These are phyloP conservation scores for Drechslerella coelobrocha DNA, from an alignment of 2,329 filamentous ascomycete species.

Conservation along the genomic window DNA sequence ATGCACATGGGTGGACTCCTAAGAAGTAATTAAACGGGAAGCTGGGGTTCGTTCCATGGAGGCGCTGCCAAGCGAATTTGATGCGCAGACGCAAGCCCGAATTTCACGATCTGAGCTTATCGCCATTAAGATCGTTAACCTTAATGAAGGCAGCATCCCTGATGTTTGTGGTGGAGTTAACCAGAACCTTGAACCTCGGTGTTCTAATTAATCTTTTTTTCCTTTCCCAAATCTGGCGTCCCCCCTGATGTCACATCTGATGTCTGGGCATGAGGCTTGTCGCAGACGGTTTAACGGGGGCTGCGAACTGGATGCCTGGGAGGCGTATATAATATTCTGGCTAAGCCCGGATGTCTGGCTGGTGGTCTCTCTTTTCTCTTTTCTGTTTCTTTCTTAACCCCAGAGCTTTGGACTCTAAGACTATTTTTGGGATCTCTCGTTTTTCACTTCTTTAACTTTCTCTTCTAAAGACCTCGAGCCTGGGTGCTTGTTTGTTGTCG, in stretches of 20 bases:
- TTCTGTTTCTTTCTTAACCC: constrained; percentile 9
- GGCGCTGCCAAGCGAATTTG: constrained; percentile 37
- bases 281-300: background rate
- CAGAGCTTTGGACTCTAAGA: constrained; percentile 44
- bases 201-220: constrained; percentile 15
- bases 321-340: constrained; percentile 1
- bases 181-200: no score
- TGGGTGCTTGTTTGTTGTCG: constrained; percentile 48
- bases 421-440: constrained; percentile 15
- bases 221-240: background rate
- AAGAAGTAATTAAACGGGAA: constrained; percentile 8
- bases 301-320: background rate
- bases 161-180: no score
- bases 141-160: background rate
- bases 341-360: background rate
- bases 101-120: constrained; percentile 39
- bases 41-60: constrained; percentile 5
- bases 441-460: constrained; percentile 15
- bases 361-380: constrained; percentile 14
- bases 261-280: constrained; percentile 20
- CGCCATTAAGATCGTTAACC: constrained; percentile 24
- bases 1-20: constrained; percentile 13
- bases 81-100: no score
- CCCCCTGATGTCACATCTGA: constrained; percentile 37
- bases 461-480: constrained; percentile 31